Evolutionary conservation across 495 filamentous ascomycete species (phyloP), one percentile per base, ranked within the genome.

Genomic region (Penicillium bovifimosum): DNA sequence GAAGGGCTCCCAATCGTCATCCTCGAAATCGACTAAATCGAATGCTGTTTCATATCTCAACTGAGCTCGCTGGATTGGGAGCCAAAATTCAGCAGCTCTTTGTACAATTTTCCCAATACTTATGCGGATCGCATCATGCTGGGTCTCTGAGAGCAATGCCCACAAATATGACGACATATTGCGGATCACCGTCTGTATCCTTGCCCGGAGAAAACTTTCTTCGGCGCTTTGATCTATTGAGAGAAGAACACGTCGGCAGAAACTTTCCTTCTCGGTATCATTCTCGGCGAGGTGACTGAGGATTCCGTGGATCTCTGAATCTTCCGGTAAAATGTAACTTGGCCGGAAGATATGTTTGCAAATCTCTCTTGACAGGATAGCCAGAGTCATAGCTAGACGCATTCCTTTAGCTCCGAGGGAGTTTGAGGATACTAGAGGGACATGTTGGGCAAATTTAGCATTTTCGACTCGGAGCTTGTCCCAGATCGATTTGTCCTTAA

Each of bases 301-400:
- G 34, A 47, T 38, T 10, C 53, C 26, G 40, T 55, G 47, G 14
- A 60, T 28, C 20, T 53, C 6, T 9, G 14, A 9, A 28, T 31
- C 20, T n/a, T 56, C 52, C 3, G 61, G 33, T 33, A 18, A 11
- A 45, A 64, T 52, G 44, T 66, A 62, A 31, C 41, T 60, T 0
- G 60, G 65, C 28, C 62, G 56, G 56, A 66, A 64, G 13, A 68
- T 62, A 13, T 58, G n/a, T 31, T 49, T 47, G 46, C 58, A 53
- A 26, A 66, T 58, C 39, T 64, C 45, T 33, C 60, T 56, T 4
- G 59, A 60, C 9, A 68, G 52, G 38, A 68, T 54, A 32, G 53
- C 58, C 20, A 68, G 36, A 13, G 57, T 56, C 20, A 66, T 46
- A 13, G 51, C 55, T 16, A 63, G 53, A 1, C 63, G 63, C 56